A percentile compares a stretch with the other conserved stretches of the same genome.
Evolutionary conservation across 495 filamentous ascomycete genomes (phyloP).

Genomic region (Rhypophila decipiens): DNA sequence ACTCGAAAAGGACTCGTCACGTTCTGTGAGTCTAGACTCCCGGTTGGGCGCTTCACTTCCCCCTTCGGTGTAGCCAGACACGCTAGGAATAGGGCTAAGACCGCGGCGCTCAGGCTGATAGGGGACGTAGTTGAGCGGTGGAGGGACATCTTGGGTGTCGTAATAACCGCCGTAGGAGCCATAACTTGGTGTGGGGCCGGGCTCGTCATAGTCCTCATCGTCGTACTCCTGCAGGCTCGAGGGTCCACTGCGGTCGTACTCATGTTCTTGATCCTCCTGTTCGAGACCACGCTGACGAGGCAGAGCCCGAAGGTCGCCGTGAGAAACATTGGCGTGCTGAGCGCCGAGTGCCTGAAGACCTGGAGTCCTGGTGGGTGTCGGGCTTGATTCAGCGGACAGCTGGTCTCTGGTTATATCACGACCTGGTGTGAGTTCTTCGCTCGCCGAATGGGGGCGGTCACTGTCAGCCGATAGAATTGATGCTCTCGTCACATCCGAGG

Average conservation of each 20-base stretch:
- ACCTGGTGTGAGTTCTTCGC: constrained; percentile 46
- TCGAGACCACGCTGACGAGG: constrained; percentile 32
- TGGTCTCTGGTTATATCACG: constrained; percentile 52
- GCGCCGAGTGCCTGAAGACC: constrained; percentile 35
- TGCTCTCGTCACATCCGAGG: constrained; percentile 79
- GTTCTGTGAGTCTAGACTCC: constrained; percentile 42
- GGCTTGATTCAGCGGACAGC: constrained; percentile 30
- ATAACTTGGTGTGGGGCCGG: constrained; percentile 29
- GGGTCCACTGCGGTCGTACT: constrained; percentile 35
- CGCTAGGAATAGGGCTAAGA: constrained; percentile 82
- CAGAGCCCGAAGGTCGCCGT: constrained; percentile 42
- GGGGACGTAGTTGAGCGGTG: constrained; percentile 49
- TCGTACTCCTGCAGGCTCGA: constrained; percentile 29
- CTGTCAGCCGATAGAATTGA: constrained; percentile 83
- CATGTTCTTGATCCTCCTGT: constrained; percentile 34
- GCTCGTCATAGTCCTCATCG: constrained; percentile 38
- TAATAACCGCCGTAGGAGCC: constrained; percentile 44
- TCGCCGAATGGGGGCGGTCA: constrained; percentile 61
- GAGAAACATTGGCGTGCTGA: constrained; percentile 46
- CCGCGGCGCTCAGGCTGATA: constrained; percentile 55
- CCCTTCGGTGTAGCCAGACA: constrained; percentile 63
- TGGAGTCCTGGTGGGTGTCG: constrained; percentile 35
- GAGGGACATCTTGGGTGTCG: constrained; percentile 47
- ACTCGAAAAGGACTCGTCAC: constrained; percentile 39
- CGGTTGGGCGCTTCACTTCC: constrained; percentile 42